Percentiles rank a stretch among this genome's conserved stretches.
Evolutionary conservation across 2,329 filamentous ascomycete genomes (phyloP).

Genomic region (Ceratocystis harringtonii): DNA sequence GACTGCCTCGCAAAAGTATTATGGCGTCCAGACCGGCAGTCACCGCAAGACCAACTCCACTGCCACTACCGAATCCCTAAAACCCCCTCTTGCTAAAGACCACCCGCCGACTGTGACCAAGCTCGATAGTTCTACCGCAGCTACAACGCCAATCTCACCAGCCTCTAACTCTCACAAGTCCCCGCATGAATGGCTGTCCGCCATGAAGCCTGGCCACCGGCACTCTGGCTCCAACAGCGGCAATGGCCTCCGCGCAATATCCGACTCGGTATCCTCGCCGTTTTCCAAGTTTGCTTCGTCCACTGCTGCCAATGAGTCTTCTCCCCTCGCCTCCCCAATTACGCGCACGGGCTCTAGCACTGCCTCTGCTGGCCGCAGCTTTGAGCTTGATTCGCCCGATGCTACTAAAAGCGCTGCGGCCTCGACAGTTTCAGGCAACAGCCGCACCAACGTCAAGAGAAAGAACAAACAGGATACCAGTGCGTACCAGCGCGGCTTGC

Average conservation of each 20-base stretch:
- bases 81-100: slow-evolving; percentile 39
- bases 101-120: slow-evolving; percentile 44
- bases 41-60: slow-evolving; percentile 49
- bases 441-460: slow-evolving; percentile 32
- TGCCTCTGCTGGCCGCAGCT: slow-evolving; percentile 49
- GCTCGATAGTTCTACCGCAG: slow-evolving; percentile 33
- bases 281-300: slow-evolving; percentile 36
- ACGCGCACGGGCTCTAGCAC: slow-evolving; percentile 64
- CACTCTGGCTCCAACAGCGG: slow-evolving; percentile 25
- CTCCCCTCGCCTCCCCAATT: slow-evolving; percentile 41
- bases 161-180: slow-evolving; percentile 30
- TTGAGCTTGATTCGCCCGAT: slow-evolving; percentile 65
- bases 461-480: slow-evolving; percentile 91
- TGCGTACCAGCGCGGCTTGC: slow-evolving; percentile 75
- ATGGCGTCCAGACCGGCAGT: slow-evolving; percentile 32
- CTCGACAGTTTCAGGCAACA: slow-evolving; percentile 33
- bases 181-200: slow-evolving; percentile 41
- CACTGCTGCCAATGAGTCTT: slow-evolving; percentile 33
- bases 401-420: slow-evolving; percentile 36
- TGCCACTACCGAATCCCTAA: slow-evolving; percentile 39
- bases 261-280: slow-evolving; percentile 37
- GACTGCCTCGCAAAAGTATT: slow-evolving; percentile 56
- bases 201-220: slow-evolving; percentile 30
- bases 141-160: slow-evolving; percentile 30
- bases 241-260: slow-evolving; percentile 58